Base-by-base conservation (phyloP, 2,329 filamentous ascomycete genomes). In the Botrytis cinerea region DNA sequence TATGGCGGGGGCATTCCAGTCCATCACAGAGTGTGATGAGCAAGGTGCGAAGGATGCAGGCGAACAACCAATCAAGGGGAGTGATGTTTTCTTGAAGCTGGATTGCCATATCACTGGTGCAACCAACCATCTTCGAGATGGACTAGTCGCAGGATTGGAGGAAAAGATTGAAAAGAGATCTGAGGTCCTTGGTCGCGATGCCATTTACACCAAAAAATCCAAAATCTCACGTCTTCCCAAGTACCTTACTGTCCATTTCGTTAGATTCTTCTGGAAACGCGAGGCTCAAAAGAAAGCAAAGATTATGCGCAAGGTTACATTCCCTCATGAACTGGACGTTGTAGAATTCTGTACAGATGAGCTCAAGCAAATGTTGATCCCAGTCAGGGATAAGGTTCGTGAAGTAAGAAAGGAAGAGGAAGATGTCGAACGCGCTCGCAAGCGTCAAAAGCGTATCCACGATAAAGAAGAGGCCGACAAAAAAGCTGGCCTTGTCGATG, bases 291-390 rank as follows among this genome's bases (percentile, higher is more conserved):
- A 98, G 86, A 99, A 99, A 87, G 95, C 95, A 77, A 99, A 99
- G 87, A 99, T 99, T 79, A 95, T 99, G 93, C 93, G 95, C 81
- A 99, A 98, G 84, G 96, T 99, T 73, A 95, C 94, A 0, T 99
- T 99, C 81, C 95, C 95, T 10, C 91, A 93, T 69, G 96, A 99
- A 83, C 86, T 99, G 48, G 96, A 99, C 80, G 90, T 93, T 57
- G 91, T 97, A 35, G 96, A 99, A 81, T 98, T 97, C 83, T 99
- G 96, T 83, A 95, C 95, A 20, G 95, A 98, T 40, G 92, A 96
- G 71, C 86, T 99, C 75, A 92, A 90, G 82, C 91, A 91, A 80
- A 89, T 92, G 78, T 87, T 99, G 62, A 86, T 98, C 64, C 97
- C 96, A 1, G 92, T 99, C n/a, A 90, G 96, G 74, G 96, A 99